Percentiles rank a stretch among this genome's conserved stretches.
phyloP scores from a whole-genome alignment of 768 basidiomycete species.

The Kwoniella europaea region DNA sequence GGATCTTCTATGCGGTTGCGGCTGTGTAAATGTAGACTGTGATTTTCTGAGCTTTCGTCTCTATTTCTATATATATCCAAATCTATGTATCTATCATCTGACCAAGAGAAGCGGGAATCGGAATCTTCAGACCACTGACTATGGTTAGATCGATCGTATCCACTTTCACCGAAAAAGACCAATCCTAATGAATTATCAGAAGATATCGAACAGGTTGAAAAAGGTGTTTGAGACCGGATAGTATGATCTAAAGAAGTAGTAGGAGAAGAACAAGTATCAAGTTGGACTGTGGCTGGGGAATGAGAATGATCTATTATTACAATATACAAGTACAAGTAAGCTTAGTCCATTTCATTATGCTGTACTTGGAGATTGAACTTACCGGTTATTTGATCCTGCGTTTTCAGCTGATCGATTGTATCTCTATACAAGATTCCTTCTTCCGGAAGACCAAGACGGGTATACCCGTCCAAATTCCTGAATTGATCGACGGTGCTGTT shows the following conservation, averaged over 20 bases:
- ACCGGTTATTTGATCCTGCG: conserved; percentile 7
- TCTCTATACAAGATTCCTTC: not conserved
- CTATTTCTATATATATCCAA: too few species aligned
- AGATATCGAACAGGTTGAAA: conserved; percentile 13
- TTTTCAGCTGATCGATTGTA: not conserved
- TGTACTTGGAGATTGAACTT: not conserved
- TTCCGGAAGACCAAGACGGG: not conserved
- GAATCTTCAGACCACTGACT: too few species aligned
- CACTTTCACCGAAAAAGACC: not conserved
- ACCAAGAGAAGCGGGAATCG: too few species aligned
- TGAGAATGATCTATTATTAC: too few species aligned
- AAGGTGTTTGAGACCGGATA: not conserved
- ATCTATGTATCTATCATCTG: too few species aligned
- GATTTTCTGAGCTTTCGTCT: too few species aligned
- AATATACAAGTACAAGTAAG: not conserved
- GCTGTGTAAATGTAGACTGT: not conserved
- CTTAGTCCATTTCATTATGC: not conserved
- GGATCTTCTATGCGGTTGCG: not conserved
- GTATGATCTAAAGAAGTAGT: not conserved
- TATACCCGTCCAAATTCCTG: not conserved
- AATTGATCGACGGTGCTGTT: not conserved
- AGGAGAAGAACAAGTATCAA: not conserved
- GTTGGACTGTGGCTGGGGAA: conserved; percentile 1
- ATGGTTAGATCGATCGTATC: not conserved
- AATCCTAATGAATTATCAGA: conserved; percentile 11